A percentile compares a stretch with the other conserved stretches of the same genome.
Conservation (phyloP, 768 basidiomycete genomes). For the Coprinopsis strossmayeri region DNA sequence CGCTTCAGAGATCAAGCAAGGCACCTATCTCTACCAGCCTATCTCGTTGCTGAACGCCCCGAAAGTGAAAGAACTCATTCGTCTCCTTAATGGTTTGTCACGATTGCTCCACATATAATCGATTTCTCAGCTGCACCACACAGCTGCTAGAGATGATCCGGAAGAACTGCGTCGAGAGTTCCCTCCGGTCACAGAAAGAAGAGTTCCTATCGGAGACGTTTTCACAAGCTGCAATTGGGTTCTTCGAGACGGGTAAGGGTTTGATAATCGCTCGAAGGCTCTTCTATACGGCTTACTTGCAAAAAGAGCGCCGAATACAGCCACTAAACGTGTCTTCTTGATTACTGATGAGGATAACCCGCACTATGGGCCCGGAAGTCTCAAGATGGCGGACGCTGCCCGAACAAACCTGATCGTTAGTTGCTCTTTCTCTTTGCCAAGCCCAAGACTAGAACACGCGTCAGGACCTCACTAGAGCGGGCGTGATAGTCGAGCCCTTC, state of each 20-base stretch:
- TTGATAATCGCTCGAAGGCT: background rate
- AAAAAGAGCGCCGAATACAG: constrained; percentile 73
- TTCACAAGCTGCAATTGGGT: constrained; percentile 90
- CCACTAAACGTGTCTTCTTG: constrained; percentile 88
- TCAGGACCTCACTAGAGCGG: constrained; percentile 78
- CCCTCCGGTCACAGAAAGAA: constrained; percentile 51
- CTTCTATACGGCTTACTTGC: background rate
- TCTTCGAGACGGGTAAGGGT: constrained; percentile 74
- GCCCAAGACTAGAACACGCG: background rate
- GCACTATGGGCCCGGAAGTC: constrained; percentile 45
- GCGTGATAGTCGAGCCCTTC: constrained; percentile 79
- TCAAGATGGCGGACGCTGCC: constrained; percentile 61
- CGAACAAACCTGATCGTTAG: constrained; percentile 64
- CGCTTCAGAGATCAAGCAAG: constrained; percentile 59
- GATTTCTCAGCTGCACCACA: constrained; percentile 11
- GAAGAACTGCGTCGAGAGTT: constrained; percentile 51
- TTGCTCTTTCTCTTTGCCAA: constrained; percentile 5
- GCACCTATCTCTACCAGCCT: constrained; percentile 68
- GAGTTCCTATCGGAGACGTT: constrained; percentile 80
- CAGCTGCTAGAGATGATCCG: constrained; percentile 65
- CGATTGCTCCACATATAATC: background rate
- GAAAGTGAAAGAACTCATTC: constrained; percentile 72
- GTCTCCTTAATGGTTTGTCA: constrained; percentile 68
- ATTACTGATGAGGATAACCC: constrained; percentile 91
- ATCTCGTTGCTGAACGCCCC: constrained; percentile 75